phyloP scores from a whole-genome alignment of 768 basidiomycete genomes.

The Boletus coccyginus region DNA sequence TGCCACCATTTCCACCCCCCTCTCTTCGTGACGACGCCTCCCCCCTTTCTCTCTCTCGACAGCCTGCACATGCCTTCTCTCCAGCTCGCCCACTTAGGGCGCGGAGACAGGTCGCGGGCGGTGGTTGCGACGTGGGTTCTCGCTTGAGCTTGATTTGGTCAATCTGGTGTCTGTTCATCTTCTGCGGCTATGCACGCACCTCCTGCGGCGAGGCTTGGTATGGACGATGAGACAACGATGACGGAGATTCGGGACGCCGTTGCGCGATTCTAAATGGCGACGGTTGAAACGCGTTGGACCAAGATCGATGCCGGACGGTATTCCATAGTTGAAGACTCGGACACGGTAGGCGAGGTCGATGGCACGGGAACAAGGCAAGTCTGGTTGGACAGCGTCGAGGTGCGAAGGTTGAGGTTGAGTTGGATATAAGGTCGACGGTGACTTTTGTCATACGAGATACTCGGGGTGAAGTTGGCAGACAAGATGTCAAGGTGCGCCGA shows the following conservation, averaged over 20 bases:
- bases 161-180: not conserved
- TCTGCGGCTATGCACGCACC: not conserved
- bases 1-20: not conserved
- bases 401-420: not conserved
- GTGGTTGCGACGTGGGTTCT: not conserved
- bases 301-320: not conserved
- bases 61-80: conserved; percentile 13
- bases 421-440: not conserved
- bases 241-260: not conserved
- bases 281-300: not conserved
- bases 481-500: not conserved
- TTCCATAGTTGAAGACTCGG: not conserved
- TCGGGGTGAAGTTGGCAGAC: not conserved
- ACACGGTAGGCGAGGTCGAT: not conserved
- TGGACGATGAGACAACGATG: not conserved
- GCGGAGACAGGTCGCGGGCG: conserved; percentile 9
- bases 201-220: conserved; percentile 1
- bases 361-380: not conserved
- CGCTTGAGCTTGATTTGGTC: not conserved
- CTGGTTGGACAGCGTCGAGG: too few relatives aligned
- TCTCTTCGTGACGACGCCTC: not conserved
- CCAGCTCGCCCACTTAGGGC: conserved; percentile 18
- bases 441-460: too few relatives aligned
- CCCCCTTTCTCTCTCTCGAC: not conserved
- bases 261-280: not conserved